Evolutionary conservation across 2,329 filamentous ascomycete species (phyloP).

Genomic region (Fusarium sp.): DNA sequence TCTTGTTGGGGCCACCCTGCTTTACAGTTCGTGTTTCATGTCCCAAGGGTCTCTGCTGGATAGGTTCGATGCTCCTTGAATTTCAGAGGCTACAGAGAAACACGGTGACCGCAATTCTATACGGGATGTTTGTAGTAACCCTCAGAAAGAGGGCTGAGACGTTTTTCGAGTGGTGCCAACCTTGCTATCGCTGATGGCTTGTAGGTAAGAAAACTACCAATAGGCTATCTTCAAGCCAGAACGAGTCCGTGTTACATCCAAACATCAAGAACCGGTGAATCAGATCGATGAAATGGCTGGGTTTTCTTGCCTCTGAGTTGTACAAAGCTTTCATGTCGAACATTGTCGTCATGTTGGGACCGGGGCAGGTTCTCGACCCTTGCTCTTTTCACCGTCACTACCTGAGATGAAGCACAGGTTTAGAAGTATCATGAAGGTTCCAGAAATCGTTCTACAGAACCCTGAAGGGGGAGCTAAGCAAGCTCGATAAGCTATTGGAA

Average conservation of each 20-base stretch:
- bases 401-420: neutral
- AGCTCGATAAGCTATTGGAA: neutral
- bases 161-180: neutral
- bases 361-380: neutral
- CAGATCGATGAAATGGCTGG: conserved; percentile 1
- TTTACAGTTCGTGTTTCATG: neutral
- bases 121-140: conserved; percentile 2
- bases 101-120: conserved; percentile 21
- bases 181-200: conserved; percentile 1
- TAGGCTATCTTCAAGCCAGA: conserved; percentile 11
- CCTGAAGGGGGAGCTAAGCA: neutral
- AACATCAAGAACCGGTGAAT: conserved; percentile 4
- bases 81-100: conserved; percentile 3
- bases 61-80: conserved; percentile 11
- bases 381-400: neutral
- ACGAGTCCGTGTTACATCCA: conserved; percentile 4
- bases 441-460: neutral
- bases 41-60: conserved; percentile 10
- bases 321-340: neutral
- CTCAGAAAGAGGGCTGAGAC: neutral
- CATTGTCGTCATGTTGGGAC: neutral
- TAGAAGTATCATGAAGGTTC: neutral
- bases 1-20: neutral
- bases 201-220: neutral
- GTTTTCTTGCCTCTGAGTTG: neutral